phyloP scores from a whole-genome alignment of 1,284 basidiomycete genomes.

The Boletus sp. region DNA sequence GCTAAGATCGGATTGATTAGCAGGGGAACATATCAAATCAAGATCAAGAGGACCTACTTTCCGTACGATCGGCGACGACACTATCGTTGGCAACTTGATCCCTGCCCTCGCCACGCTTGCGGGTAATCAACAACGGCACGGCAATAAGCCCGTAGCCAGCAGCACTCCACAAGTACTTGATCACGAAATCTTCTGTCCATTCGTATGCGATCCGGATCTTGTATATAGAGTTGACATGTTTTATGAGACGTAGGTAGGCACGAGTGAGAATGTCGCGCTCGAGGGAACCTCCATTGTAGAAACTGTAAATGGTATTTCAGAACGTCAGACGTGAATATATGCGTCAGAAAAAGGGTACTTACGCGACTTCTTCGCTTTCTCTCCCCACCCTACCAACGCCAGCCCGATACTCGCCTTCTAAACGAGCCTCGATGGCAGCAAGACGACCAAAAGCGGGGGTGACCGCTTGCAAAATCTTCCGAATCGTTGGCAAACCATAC shows the following conservation, averaged over 20 bases:
- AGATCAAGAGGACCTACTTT: slow-evolving; percentile 43
- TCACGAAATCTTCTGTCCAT: slow-evolving; percentile 91
- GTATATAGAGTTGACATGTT: slow-evolving; percentile 90
- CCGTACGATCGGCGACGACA: slow-evolving; percentile 55
- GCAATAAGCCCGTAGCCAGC: slow-evolving; percentile 87
- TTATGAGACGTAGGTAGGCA: slow-evolving; percentile 79
- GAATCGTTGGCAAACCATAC: not conserved
- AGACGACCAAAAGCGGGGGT: slow-evolving; percentile 94
- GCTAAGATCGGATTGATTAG: slow-evolving; percentile 42
- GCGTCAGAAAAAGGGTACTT: slow-evolving; percentile 31
- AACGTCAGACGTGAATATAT: slow-evolving; percentile 4
- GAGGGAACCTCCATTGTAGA: slow-evolving; percentile 86
- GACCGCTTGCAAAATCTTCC: slow-evolving; percentile 72
- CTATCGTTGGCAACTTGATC: slow-evolving; percentile 22
- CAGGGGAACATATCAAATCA: not conserved
- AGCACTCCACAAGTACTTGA: slow-evolving; percentile 93
- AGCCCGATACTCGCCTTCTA: slow-evolving; percentile 87
- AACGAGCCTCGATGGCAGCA: slow-evolving; percentile 82
- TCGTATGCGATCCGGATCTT: slow-evolving; percentile 86
- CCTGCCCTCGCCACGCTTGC: slow-evolving; percentile 22
- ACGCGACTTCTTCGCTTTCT: slow-evolving; percentile 93
- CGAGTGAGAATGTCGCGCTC: slow-evolving; percentile 82
- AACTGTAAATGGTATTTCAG: slow-evolving; percentile 43
- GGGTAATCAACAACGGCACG: slow-evolving; percentile 75
- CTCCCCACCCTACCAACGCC: slow-evolving; percentile 86